A percentile compares a stretch with the other conserved stretches of the same genome.
These are phyloP conservation scores for Cordyceps cateniannulata DNA, from an alignment of 2,329 filamentous ascomycete species.

Conservation along the genomic window DNA sequence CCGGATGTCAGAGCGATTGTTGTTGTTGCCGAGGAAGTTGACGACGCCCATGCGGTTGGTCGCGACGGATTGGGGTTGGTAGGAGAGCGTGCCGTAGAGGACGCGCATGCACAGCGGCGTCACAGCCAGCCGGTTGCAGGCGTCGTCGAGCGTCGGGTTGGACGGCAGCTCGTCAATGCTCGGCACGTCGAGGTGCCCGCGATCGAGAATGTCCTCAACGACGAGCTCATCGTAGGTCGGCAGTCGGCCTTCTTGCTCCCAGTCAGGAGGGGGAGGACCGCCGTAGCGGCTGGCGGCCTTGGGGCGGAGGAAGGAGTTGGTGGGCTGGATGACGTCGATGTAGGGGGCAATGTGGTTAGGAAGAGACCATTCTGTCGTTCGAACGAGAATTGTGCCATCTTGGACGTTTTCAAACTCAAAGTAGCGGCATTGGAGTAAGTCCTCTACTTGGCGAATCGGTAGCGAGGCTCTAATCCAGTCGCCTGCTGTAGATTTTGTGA, in stretches of 20 bases:
- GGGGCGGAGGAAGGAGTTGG: conserved; percentile 5
- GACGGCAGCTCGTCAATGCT: neutral
- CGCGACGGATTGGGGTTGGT: neutral
- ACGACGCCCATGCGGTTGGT: conserved; percentile 12
- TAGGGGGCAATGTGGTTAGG: neutral
- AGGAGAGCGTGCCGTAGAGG: conserved; percentile 9
- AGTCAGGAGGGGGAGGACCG: conserved; percentile 8
- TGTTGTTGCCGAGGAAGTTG: conserved; percentile 14
- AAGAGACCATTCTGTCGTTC: conserved; percentile 6
- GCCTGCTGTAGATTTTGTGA: neutral
- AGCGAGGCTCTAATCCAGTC: conserved; percentile 6
- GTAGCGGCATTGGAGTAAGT: conserved; percentile 5
- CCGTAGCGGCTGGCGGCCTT: conserved; percentile 5
- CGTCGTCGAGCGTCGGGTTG: neutral
- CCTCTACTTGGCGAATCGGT: neutral
- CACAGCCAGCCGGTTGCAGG: conserved; percentile 11
- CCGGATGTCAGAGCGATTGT: conserved; percentile 12
- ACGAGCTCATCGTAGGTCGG: conserved; percentile 7
- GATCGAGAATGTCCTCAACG: conserved; percentile 4
- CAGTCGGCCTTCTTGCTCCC: neutral
- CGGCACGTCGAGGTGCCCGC: conserved; percentile 7
- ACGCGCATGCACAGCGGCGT: conserved; percentile 11
- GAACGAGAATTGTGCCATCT: neutral
- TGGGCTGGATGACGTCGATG: conserved; percentile 7
- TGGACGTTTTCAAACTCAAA: conserved; percentile 7